Base-by-base conservation (phyloP, 1,284 basidiomycete species). In the Tilletia indica region DNA sequence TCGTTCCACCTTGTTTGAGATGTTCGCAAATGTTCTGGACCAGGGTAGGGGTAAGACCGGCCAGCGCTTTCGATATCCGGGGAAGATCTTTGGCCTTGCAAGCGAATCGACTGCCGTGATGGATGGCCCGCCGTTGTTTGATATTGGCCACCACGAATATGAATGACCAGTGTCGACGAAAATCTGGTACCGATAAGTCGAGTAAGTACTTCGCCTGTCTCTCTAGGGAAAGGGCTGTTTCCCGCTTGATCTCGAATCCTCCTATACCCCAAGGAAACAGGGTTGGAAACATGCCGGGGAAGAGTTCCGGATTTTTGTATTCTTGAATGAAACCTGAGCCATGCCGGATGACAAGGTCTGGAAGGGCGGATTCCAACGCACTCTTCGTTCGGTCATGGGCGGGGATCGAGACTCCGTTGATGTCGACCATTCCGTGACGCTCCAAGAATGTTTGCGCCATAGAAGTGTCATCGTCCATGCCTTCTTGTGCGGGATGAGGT, bases 91-190 rank as follows among this genome's bases (percentile, higher is more conserved):
- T 5, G 19, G 16, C 25, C 4, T 19, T 4, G 51, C 51, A 54
- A 4, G 16, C 6, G 25, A 54, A 31, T 19, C 19, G 4, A 19
- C 5, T 6, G n/a, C 51, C 51, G 16, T n/a, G 4, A 19, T 54
- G 51, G 25, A 54, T 54, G 8, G 51, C 25, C 16, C 51, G 6
- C 25, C 51, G 16, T 19, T 19, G 19, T 19, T 54, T 54, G 51
- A 54, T 19, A 19, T 54, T 6, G 8, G 51, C 51, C 25, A 54
- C 51, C 4, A 54, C 25, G n/a, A 54, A 54, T 31, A 54, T 31
- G 25, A 54, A 54, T 6, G 51, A 54, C 51, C 51, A 54, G 51
- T 54, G 51, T 54, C 51, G 6, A 19, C 51, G 51, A 19, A 54
- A 54, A 5, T 5, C 16, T 54, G 51, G 25, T 54, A 8, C 51